phyloP scores from a whole-genome alignment of 1,139 yeast genomes.

The Nadsonia starkeyi-henricii region DNA sequence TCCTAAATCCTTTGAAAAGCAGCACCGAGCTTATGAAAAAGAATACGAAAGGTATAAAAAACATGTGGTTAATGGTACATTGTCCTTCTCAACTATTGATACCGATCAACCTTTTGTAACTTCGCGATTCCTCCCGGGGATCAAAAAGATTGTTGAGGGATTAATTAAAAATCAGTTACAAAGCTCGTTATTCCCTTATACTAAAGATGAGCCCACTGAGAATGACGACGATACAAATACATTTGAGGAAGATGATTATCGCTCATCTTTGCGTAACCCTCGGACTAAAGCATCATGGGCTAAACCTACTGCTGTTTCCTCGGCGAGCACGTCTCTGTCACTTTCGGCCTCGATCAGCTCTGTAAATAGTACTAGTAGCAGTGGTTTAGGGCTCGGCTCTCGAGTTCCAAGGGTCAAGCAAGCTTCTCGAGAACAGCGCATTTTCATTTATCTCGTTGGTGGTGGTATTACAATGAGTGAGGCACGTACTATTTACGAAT shows the following conservation, averaged over 20 bases:
- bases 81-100: conserved; percentile 42
- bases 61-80: neutral
- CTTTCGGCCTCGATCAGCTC: neutral
- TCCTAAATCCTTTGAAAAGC: conserved; percentile 1
- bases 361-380: neutral
- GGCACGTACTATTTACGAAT: conserved; percentile 59
- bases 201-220: conserved; percentile 51
- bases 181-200: conserved; percentile 53
- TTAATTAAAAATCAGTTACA: conserved; percentile 38
- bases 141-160: conserved; percentile 42
- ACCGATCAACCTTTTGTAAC: conserved; percentile 60
- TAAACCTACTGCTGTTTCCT: conserved; percentile 27
- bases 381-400: neutral
- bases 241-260: conserved; percentile 21
- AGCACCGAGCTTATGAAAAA: conserved; percentile 10
- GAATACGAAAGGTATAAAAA: conserved; percentile 15
- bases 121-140: conserved; percentile 63
- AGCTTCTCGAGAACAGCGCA: conserved; percentile 37
- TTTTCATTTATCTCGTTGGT: conserved; percentile 66
- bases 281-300: conserved; percentile 81
- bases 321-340: too few species aligned
- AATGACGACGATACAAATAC: conserved; percentile 39
- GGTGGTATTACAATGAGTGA: conserved; percentile 90
- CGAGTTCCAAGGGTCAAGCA: neutral
- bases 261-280: conserved; percentile 49